These are phyloP conservation scores for Spergularia bocconei DNA, from an alignment of 148 eudicot species.

Conservation along the genomic window DNA sequence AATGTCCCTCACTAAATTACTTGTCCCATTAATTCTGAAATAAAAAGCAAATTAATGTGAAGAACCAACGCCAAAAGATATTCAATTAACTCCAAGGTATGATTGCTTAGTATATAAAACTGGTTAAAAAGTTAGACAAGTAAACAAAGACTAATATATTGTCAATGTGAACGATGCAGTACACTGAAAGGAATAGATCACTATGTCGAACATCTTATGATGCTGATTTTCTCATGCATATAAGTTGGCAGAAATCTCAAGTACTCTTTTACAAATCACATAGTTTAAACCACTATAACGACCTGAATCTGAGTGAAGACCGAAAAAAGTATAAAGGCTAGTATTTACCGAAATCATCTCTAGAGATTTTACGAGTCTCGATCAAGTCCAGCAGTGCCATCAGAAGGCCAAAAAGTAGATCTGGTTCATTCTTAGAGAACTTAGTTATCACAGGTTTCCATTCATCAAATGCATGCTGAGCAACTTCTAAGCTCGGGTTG, in stretches of 20 bases:
- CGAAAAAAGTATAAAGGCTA: background rate
- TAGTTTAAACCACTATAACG: background rate
- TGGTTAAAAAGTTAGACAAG: too few relatives aligned
- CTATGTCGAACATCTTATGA: background rate
- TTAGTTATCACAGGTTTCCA: constrained; percentile 77
- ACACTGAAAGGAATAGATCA: background rate
- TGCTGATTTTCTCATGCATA: too few relatives aligned
- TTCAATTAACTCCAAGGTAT: background rate
- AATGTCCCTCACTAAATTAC: background rate
- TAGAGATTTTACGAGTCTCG: constrained; percentile 41
- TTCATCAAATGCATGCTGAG: constrained; percentile 49
- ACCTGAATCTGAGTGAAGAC: background rate
- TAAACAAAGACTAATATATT: too few relatives aligned
- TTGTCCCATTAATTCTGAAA: too few relatives aligned
- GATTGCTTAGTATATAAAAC: too few relatives aligned
- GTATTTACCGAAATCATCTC: constrained; percentile 50
- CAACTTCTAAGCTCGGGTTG: constrained; percentile 28
- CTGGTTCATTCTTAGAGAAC: constrained; percentile 68
- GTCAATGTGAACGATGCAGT: too few relatives aligned
- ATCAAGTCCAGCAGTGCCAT: constrained; percentile 60
- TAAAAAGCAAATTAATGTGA: background rate
- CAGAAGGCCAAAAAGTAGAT: constrained; percentile 57
- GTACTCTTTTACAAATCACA: background rate
- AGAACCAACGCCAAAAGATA: background rate
- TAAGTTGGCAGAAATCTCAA: too few relatives aligned